Conservation (phyloP, 108 stramenopile species). For the Parmales sp. region DNA sequence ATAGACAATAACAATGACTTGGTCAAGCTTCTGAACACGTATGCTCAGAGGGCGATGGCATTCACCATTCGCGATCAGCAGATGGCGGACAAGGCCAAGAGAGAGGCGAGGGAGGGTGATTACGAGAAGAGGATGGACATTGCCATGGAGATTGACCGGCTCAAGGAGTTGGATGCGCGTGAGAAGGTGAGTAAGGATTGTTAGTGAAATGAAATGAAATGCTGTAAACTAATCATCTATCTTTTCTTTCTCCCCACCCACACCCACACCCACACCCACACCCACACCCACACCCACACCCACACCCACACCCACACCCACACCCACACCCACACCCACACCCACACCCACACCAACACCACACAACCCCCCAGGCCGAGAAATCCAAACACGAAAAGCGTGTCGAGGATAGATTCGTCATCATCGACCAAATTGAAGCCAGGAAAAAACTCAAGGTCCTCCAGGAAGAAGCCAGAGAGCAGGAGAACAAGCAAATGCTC, state of each 20-base stretch:
- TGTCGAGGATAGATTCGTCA: constrained; percentile 56
- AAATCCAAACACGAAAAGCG: constrained; percentile 39
- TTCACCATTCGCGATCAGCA: constrained; percentile 71
- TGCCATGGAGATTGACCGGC: constrained; percentile 58
- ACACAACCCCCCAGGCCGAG: too few species aligned
- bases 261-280: too few species aligned
- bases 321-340: too few species aligned
- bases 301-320: too few species aligned
- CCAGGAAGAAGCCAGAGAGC: constrained; percentile 58
- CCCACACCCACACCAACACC: too few species aligned
- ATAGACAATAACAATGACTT: constrained; percentile 51
- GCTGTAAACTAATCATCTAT: too few species aligned
- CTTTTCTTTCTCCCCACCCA: too few species aligned
- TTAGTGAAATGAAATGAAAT: too few species aligned
- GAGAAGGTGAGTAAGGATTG: constrained; percentile 35
- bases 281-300: too few species aligned
- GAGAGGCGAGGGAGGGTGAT: constrained; percentile 41
- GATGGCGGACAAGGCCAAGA: constrained; percentile 46
- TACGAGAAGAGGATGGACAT: constrained; percentile 59
- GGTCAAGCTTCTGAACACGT: constrained; percentile 55
- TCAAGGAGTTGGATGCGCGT: constrained; percentile 47
- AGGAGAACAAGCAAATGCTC: constrained; percentile 59
- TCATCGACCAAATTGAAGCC: constrained; percentile 57
- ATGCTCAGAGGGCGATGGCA: constrained; percentile 52
- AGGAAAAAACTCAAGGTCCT: constrained; percentile 40